Base-by-base conservation (phyloP, 345 rosid genomes). In the Salix koriyanagi region DNA sequence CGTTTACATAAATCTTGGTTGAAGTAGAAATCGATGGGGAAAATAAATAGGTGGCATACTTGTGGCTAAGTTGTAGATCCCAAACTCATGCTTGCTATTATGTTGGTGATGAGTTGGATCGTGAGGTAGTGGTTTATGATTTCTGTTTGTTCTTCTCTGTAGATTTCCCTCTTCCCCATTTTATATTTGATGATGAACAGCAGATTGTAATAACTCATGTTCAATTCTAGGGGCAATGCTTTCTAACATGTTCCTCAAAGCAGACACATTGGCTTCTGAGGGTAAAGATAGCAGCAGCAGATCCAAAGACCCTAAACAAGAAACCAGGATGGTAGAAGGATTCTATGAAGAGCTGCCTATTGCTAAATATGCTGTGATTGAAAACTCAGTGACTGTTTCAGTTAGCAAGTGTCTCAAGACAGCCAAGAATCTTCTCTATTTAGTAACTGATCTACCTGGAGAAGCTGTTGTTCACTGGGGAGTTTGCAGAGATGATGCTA, bases 381-480 rank as follows among this genome's bases (percentile, higher is more conserved):
- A 74, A 69, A 86, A 85, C 83, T 83, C 89, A 30, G 87, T 88
- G 85, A 86, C 82, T 77, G 89, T 91, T 78, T 84, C 88, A 71
- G 92, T 89, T 67, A 89, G 80, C 79, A 90, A 86, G 80, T 89
- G 98, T 76, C 83, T 88, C 25, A 84, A 89, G 83, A 89, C 90
- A 62, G 86, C 84, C 54, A 93, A 86, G 81, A 87, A 83, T 86
- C 81, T 91, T 72, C 75, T 93, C 48, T 80, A 76, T 70, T 76
- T 95, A 75, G 98, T 91, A 76, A 91, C 94, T 71, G 97, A 93
- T 90, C 79, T 93, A 62, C 89, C 90, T 39, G 98, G 90, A 87
- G 90, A 91, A 83, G 94, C 91, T 74, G 75, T 87, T 84, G 90
- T 91, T 78, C 99, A 95, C 87, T 95, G 99, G 99, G 99, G 99